Evolutionary conservation across 2,329 filamentous ascomycete species (phyloP), one percentile per base, ranked within the genome.

Genomic region (Colletotrichum magnum): DNA sequence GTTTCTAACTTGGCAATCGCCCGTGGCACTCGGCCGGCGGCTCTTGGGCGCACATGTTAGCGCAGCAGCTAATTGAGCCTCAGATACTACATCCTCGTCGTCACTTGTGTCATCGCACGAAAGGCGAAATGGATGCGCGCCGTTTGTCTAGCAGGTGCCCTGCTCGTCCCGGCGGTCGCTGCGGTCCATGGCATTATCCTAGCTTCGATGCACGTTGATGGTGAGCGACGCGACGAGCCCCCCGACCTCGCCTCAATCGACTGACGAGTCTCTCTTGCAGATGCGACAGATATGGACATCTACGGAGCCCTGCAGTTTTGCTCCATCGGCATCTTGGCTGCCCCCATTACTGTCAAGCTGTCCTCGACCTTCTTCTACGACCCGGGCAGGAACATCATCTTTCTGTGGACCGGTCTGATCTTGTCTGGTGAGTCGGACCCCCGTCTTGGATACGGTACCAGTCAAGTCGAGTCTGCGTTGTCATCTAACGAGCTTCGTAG

Each of bases 281-380:
- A 81, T 59, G 90, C 88, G 15, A 85, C 92, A 15, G 90, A 92
- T 73, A 88, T 93, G 86, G 90, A 93, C 72, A 81, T 92, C 4
- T 93, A 87, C 65, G 90, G 90, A 1, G 89, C 89, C 9, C 91
- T 92, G 70, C 90, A 93, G 72, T 76, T 92, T 0, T 92, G 90
- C 68, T 84, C 90, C 0, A 89, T 93, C 45, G 90, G 89, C 13
- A 89, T 92, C 16, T 73, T 93, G 4, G 88, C 89, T 1, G 90
- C 88, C 4, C 90, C 90, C 0, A 83, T 89, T 0, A 91, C 89
- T 0, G 89, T 90, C 24, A 84, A 85, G 70, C 77, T 90, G 51
- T 92, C 90, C 1, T 79, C 79, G 16, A 92, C 90, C 0, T 92
- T 92, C 74, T 92, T 91, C 75, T 83, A 88, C 60, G 85, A 87